Base-by-base conservation (phyloP, 257 asterid species). In the Dorcoceras hygrometricum region DNA sequence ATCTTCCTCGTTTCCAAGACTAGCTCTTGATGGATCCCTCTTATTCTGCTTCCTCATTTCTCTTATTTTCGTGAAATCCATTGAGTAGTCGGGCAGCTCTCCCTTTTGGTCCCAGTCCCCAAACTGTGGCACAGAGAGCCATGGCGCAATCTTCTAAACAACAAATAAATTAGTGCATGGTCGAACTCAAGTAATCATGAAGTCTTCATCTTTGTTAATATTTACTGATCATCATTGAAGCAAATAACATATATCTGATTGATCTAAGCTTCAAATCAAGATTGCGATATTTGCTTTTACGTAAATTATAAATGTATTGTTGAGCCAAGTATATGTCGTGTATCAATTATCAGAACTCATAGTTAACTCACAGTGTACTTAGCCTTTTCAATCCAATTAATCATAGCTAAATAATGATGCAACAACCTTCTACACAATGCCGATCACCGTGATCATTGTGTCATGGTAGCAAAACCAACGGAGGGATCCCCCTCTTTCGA, bases 71-170 rank as follows among this genome's bases (percentile, higher is more conserved):
- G 87, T 60, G 77, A 84, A 84, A 65, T 84, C 90, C 87, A 84
- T 55, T 1, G 90, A 84, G 81, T 84, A 81, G 18, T 84, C 84
- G 0, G 90, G 90, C 70, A 81, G 25, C 3, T 25, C 73, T 2
- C 90, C 90, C 73, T 84, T 84, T 34, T 79, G 83, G 61, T 84
- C 87, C 90, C 90, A 84, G 22, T 82, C 90, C 24, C 90, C 90
- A 50, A 84, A 84, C 39, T 81, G 85, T 8, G 90, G 90, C 24
- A 84, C 87, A 19, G 86, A 83, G 29, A 83, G 74, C 84, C 86
- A 83, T 69, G 82, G 51, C 39, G 71, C 77, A 48, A 56, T 74
- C 28, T 58, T 83, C 88, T 83, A 25, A 12, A 57, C 27, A 34
- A 66, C 31, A 69, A 39, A 9, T 19, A 62, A 16, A 72, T 5